phyloP scores from a whole-genome alignment of 179 eudicot species.

The Beta macrorhiza region DNA sequence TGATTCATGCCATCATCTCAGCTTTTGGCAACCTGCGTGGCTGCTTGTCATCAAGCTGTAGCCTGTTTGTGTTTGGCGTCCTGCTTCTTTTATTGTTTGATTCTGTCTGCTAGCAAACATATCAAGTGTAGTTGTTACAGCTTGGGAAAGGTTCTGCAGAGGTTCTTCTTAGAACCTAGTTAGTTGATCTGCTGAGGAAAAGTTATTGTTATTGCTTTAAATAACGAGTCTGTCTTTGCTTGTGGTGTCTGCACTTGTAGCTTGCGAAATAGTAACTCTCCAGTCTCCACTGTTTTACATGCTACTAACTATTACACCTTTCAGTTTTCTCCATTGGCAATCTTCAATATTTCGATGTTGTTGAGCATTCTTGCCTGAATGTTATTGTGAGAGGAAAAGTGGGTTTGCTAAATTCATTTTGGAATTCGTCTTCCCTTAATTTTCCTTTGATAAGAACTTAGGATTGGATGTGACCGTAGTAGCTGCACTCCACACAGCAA shows the following conservation, averaged over 20 bases:
- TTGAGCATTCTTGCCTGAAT: background rate
- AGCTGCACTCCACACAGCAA: too few relatives aligned
- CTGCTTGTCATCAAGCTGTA: background rate
- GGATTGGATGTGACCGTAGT: background rate
- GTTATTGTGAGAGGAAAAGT: background rate
- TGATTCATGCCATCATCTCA: background rate
- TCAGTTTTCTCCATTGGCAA: background rate
- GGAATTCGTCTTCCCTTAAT: background rate
- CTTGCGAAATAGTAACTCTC: background rate
- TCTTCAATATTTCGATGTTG: background rate
- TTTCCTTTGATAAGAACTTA: background rate
- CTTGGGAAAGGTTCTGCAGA: background rate
- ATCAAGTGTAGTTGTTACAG: background rate
- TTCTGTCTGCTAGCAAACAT: background rate
- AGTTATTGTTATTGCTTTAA: too few relatives aligned
- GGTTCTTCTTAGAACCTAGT: background rate
- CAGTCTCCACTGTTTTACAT: background rate
- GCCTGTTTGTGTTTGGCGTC: background rate
- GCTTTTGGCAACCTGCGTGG: background rate
- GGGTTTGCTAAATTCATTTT: background rate
- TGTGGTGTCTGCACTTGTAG: background rate
- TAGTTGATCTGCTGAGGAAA: background rate
- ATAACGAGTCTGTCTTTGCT: too few relatives aligned
- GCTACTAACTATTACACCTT: background rate
- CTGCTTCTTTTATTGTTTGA: slow-evolving; percentile 1